Evolutionary conservation across 805 yeast genomes (phyloP), one percentile per base, ranked within the genome.

Genomic region (Lipomyces mesembrius): DNA sequence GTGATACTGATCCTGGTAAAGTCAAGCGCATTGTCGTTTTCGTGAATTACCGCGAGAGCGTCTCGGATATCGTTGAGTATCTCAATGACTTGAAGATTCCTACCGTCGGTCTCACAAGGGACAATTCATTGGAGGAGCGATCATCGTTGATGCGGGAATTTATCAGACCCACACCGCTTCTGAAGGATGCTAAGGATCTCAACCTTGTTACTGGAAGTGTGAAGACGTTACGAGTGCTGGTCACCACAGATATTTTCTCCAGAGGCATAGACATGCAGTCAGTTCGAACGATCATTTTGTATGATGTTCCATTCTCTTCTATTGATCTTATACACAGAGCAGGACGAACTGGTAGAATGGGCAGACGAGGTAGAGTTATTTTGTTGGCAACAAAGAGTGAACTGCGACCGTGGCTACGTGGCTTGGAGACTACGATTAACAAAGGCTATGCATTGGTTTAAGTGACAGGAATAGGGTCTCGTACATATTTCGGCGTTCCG

Each of bases 311-410:
- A 5, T 84, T 84, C 62, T 88, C 89, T 17, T 85, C 97, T 0
- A 88, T 91, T 22, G 98, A 94, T 77, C 81, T 94, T 67, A 87
- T 94, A 25, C 98, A 94, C 76, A 82, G 99, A 68, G 89, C 91
- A 0, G 99, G 99, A 1, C 85, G 99, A 79, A 94, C 98, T 0
- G 98, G 97, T 2, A 81, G 99, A 76, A 88, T 93, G 90, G 90
- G 89, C 57, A 92, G 89, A 74, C 83, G 89, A 49, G 99, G 99
- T 14, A 83, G 97, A 68, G 97, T 91, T 1, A 88, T 92, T 69
- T 80, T 95, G 74, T 85, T 94, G 61, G 88, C 89, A 34, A 89
- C 88, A 68, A 87, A 87, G 69, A 77, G 76, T 4, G 71, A 68
- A 51, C n/a, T 63, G 55, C 53, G 63, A 56, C 71, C 72, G n/a